These are phyloP conservation scores for Acacia confusa DNA, from an alignment of 306 rosid species.

Conservation along the genomic window DNA sequence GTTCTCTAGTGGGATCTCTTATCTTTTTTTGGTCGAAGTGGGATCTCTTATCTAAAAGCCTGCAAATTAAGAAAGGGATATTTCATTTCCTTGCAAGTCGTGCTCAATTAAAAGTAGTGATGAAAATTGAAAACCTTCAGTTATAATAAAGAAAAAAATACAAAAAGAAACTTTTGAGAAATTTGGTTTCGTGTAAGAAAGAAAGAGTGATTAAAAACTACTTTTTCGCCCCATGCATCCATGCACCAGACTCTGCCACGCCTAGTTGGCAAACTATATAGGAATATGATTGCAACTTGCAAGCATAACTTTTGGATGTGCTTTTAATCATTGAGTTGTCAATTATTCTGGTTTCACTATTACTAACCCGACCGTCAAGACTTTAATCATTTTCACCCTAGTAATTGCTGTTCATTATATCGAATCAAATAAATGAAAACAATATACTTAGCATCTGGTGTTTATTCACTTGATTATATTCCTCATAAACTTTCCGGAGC, in stretches of 20 bases:
- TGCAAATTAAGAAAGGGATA: conserved; percentile 9
- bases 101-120: neutral
- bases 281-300: conserved; percentile 10
- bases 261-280: conserved; percentile 29
- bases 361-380: no score
- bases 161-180: conserved; percentile 26
- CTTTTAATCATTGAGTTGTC: conserved; percentile 9
- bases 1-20: neutral
- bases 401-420: neutral
- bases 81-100: neutral
- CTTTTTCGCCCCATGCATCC: conserved; percentile 9
- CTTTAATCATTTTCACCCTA: neutral
- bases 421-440: neutral
- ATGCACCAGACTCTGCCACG: neutral
- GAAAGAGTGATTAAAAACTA: neutral
- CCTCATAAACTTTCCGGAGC: neutral
- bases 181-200: conserved; percentile 27
- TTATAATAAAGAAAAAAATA: conserved; percentile 7
- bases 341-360: conserved; percentile 12
- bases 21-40: no score
- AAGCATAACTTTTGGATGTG: conserved; percentile 27
- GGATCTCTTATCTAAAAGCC: neutral
- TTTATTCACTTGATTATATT: neutral
- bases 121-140: conserved; percentile 15
- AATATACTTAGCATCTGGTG: neutral